These are phyloP conservation scores for Talaromyces piceae DNA, from an alignment of 2,329 filamentous ascomycete genomes.

Conservation along the genomic window DNA sequence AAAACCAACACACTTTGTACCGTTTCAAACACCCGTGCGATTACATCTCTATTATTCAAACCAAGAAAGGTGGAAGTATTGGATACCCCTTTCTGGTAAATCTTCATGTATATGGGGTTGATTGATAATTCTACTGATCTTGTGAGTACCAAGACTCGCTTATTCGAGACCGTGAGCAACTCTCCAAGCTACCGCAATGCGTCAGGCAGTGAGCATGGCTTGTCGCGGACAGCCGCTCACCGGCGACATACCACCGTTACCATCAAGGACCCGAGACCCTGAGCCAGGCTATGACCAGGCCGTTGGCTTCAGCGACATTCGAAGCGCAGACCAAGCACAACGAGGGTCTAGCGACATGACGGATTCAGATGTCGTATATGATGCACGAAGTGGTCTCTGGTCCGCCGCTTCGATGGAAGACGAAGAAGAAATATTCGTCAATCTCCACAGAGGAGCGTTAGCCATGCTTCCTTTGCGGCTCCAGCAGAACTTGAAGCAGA, in stretches of 20 bases:
- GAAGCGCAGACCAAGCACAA: neutral
- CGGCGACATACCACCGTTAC: neutral
- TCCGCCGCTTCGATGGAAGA: slow-evolving; percentile 11
- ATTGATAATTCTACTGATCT: neutral
- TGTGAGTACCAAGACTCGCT: neutral
- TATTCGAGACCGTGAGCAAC: neutral
- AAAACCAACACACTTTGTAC: neutral
- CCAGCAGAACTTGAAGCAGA: slow-evolving; percentile 20
- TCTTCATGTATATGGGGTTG: neutral
- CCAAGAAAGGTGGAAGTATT: neutral
- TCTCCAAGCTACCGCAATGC: neutral
- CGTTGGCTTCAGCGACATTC: neutral
- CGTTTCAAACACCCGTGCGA: neutral
- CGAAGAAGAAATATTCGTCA: slow-evolving; percentile 23
- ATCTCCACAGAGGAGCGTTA: slow-evolving; percentile 21
- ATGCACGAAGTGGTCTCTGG: slow-evolving; percentile 1
- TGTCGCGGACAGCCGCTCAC: too few relatives aligned
- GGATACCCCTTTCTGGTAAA: neutral
- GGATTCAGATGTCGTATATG: neutral
- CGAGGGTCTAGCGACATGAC: neutral
- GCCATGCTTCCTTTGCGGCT: slow-evolving; percentile 19
- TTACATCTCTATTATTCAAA: neutral
- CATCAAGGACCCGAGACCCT: neutral
- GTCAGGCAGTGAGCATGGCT: neutral
- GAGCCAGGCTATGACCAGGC: neutral